Base-by-base conservation (phyloP, 1,284 basidiomycete genomes). In the Lignosus rhinocerotis region DNA sequence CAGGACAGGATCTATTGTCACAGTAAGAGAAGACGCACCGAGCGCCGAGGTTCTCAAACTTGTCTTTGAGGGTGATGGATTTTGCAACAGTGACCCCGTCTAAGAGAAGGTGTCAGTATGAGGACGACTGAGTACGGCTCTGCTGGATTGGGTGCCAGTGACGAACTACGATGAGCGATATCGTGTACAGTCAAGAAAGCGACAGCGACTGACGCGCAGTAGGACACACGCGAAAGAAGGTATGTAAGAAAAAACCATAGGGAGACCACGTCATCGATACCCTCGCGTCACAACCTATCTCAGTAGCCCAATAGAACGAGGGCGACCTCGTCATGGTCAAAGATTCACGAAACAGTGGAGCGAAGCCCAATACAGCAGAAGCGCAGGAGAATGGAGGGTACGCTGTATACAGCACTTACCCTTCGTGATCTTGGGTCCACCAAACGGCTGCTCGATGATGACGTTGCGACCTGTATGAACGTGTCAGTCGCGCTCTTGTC, bases 81-180 rank as follows among this genome's bases (percentile, higher is more conserved):
- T 97, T 98, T 62, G 96, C 96, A 44, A 99, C 96, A 42, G 96
- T 97, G 31, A 98, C 96, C 88, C 96, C 96, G 74, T 98, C 95
- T 91, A 61, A 16, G 45, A 47, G 56, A 30, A 30, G 12, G 36
- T 33, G 53, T 45, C n/a, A 52, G 50, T 41, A 39, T 25, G 4
- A 25, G 25, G 2, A 25, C 25, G 25, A 4, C 25, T 25, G 25
- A 25, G 25, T 25, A 25, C 25, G 4, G 25, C 25, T 25, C 25
- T 25, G 25, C 25, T 25, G 4, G 25, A 25, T 25, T 25, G 25
- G 4, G 25, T 25, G 25, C 25, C 25, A 25, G 25, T 25, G 25
- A 25, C 25, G 25, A 25, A 25, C 25, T 25, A 4, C 25, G 25
- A 25, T 4, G 25, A 25, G 25, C 25, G 4, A 25, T 25, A 4